Evolutionary conservation across 768 basidiomycete species (phyloP), one percentile per base, ranked within the genome.

Genomic region (Amanita polypyramis): DNA sequence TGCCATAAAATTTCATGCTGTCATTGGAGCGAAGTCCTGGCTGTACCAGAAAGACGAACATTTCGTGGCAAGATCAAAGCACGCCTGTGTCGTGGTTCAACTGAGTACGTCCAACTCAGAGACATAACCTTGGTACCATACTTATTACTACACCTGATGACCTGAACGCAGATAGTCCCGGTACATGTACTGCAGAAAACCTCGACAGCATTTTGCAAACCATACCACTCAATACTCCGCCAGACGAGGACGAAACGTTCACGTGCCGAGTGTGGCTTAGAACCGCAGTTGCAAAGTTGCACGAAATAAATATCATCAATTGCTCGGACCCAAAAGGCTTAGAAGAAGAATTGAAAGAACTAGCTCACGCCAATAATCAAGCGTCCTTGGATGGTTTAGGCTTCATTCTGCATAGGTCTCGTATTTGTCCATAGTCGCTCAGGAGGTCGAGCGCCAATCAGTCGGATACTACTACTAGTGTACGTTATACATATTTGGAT

Each of bases 31-130:
- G 4, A 38, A 48, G 5, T 48, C 47, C 2, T 48, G 47, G 47
- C 29, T 48, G 7, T 48, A 48, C 27, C 47, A 40, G 25, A 25
- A 14, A 34, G 47, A 48, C 17, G 47, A 48, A 19, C 47, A 48
- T 33, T 48, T 48, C 39, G 12, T 48, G 14, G 37, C 27, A 6
- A 40, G 32, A 19, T 48, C 47, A 10, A 39, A 37, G 30, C 37
- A 48, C 21, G 47, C 47, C 15, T 48, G 47, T 21, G 47, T 48
- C 5, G 47, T 48, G 8, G 47, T 48, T 14, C 47, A 48, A n/a
- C 47, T 48, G 20, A 41, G 47, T 48, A 39, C 29, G 45, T 37
- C n/a, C 25, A 27, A 3, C 25, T 27, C 25, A 4, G 3, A 7
- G 25, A 27, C 5, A 27, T 17, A 11, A 4, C n/a, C 2, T 23